Evolutionary conservation across 345 rosid genomes (phyloP).

Genomic region (Erysimum cheiranthoides): DNA sequence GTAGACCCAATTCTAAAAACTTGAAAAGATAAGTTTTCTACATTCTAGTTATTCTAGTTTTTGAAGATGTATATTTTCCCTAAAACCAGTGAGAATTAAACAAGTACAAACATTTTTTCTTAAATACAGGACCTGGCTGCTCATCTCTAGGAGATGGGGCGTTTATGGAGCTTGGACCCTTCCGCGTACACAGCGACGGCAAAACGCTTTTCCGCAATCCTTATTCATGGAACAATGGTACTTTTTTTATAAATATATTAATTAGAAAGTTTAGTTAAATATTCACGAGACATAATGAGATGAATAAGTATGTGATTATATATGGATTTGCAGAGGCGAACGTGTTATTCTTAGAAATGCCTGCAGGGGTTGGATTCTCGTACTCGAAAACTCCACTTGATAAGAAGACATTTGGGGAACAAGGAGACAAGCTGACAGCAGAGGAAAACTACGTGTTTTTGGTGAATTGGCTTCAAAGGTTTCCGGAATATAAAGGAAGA

Average conservation of each 20-base stretch:
- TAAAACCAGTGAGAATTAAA: not conserved
- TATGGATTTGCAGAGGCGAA: constrained; percentile 50
- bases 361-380: constrained; percentile 63
- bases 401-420: not conserved
- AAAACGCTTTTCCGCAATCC: constrained; percentile 55
- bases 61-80: too few relatives aligned
- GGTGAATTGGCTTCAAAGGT: constrained; percentile 69
- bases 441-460: constrained; percentile 61
- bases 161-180: constrained; percentile 66
- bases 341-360: constrained; percentile 56
- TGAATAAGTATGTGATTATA: not conserved
- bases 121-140: constrained; percentile 64
- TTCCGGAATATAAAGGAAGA: constrained; percentile 59
- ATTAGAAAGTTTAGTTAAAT: not conserved
- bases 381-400: constrained; percentile 59
- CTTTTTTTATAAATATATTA: not conserved
- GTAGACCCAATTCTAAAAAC: not conserved
- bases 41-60: too few relatives aligned
- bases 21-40: not conserved
- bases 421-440: constrained; percentile 59
- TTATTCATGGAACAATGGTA: constrained; percentile 70
- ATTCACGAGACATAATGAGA: not conserved
- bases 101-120: not conserved
- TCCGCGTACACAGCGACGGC: constrained; percentile 61
- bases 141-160: constrained; percentile 66